Base-by-base conservation (phyloP, 2,329 filamentous ascomycete genomes). In the Calonectria multiphialidica region DNA sequence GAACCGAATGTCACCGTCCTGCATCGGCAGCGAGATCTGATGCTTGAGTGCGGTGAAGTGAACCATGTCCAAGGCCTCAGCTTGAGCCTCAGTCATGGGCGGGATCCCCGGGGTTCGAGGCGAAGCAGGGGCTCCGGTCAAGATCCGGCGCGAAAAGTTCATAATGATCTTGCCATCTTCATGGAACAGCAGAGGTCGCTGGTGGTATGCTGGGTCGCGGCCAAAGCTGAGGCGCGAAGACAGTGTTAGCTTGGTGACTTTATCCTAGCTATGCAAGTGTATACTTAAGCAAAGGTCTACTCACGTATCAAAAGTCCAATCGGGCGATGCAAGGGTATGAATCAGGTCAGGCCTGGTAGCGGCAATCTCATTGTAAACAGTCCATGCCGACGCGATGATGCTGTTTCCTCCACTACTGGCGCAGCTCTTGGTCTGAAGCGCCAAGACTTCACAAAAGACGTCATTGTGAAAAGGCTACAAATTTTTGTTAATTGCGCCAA, bases 311-410 rank as follows among this genome's bases (percentile, higher is more conserved):
- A 77, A 75, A 16, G 76, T 80, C 90, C 80, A 91, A 74, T 81
- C 86, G 73, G 87, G 83, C 0, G 87, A 82, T 0, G 87, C 82
- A 16, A 93, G 79, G 0, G 88, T 90, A 1, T 86, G 83, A 16
- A 93, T 88, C 4, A 93, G 77, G 75, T 93, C 90, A 0, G 91
- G 90, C 21, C 90, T 81, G 0, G 85, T 88, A 16, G 78, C 82
- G 0, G 90, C 90, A 0, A 93, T 82, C 73, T 92, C 88, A 72
- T 93, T 93, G 77, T 93, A 93, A 0, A 93, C 87, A 1, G 83
- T 83, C 86, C 88, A 90, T 7, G 86, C 88, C 72, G 89, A 90
- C 0, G 89, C 86, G 9, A 59, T 59, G 53, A 59, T 59, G 53
- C 53, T 59, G 33, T 59, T 59, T 25, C 53, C 53, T n/a, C 53